phyloP scores from a whole-genome alignment of 768 basidiomycete genomes.

The Russula sp. region DNA sequence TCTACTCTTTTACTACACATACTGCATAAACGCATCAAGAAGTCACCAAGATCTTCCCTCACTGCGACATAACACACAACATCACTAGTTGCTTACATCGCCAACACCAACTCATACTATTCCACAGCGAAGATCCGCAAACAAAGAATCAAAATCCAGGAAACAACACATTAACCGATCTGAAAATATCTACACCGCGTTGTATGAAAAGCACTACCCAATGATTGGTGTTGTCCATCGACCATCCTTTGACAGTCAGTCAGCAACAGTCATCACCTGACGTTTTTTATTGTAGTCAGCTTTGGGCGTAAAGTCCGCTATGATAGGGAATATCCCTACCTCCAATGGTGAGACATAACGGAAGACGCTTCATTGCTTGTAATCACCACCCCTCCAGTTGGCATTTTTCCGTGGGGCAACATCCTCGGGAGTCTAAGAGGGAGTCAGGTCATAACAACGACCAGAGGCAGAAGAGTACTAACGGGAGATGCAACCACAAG shows the following conservation, averaged over 20 bases:
- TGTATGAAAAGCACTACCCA: not conserved
- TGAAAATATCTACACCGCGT: not conserved
- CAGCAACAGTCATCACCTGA: not conserved
- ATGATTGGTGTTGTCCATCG: not conserved
- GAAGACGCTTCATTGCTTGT: not conserved
- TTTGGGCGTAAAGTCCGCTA: not conserved
- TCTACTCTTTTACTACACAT: too few species aligned
- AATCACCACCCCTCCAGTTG: rapidly evolving
- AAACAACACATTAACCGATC: not conserved
- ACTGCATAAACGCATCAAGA: too few species aligned
- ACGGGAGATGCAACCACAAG: slow-evolving; percentile 5
- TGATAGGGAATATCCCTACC: too few species aligned
- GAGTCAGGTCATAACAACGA: not conserved
- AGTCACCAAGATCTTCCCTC: not conserved
- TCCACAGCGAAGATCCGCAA: not conserved
- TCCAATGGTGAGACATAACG: not conserved
- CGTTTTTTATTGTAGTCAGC: not conserved
- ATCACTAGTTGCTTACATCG: not conserved
- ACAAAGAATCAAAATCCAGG: not conserved
- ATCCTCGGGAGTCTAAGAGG: not conserved
- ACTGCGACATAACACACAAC: not conserved
- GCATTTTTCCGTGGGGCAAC: not conserved
- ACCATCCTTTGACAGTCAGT: not conserved
- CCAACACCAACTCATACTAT: not conserved
- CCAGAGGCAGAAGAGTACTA: not conserved